Base-by-base conservation (phyloP, 805 yeast genomes). In the Spathaspora sp. region DNA sequence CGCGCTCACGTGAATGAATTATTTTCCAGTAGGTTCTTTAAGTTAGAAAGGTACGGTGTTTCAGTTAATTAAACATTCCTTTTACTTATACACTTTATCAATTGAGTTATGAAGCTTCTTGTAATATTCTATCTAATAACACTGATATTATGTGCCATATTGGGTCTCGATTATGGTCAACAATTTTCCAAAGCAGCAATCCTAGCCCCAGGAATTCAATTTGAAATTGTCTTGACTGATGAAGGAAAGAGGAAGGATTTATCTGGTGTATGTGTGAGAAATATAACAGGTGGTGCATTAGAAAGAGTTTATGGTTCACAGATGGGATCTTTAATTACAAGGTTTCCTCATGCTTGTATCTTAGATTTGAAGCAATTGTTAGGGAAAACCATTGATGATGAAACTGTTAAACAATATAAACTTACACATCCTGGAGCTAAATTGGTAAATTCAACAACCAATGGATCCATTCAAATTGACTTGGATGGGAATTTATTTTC, bases 231-330 rank as follows among this genome's bases (percentile, higher is more conserved):
- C 12, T 73, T 94, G 55, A 89, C 97, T 3, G 86, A 89, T 23
- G 98, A 94, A 61, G 86, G 97, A 2, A 89, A 91, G 68, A 78
- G 99, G 52, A 94, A 94, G 65, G 98, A 93, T 60, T 74, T 85
- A 4, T 79, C 92, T 3, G 97, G 96, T 0, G 59, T 94, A 11
- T 85, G 88, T 0, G 75, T 92, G 54, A 79, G 83, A 48, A 60
- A 66, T 50, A 49, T 49, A 19, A 70, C 57, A 0, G 56, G 57
- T 16, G 59, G 69, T 5, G 72, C 73, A 28, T 53, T 86, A 14
- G 93, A 87, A 61, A 78, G 98, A 59, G 71, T 82, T 1, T 90
- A 83, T 63, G 97, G 97, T 3, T 80, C 89, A 1, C 78, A 84
- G n/a, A 87, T 91, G 0, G 75, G 81, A 17, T 77, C 88, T 0